Percentiles rank a stretch among this genome's conserved stretches.
Conservation (phyloP, 1,139 yeast species). For the Suhomyces bribrorum region DNA sequence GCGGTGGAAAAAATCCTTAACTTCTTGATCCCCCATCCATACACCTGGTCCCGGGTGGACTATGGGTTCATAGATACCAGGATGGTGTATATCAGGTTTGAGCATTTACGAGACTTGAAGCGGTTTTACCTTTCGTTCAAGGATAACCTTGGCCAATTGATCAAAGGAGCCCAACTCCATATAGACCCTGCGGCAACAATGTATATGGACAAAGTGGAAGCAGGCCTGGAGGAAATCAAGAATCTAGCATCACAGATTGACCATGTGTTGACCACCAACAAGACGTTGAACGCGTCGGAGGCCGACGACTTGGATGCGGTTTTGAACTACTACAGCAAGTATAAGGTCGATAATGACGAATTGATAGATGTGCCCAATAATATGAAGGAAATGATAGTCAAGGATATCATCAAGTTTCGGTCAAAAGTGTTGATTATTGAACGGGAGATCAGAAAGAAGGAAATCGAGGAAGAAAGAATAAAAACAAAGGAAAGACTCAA, state of each 20-base stretch:
- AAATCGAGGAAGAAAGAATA: constrained; percentile 51
- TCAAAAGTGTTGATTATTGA: constrained; percentile 61
- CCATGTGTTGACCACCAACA: constrained; percentile 22
- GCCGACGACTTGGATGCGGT: constrained; percentile 41
- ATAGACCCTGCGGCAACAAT: constrained; percentile 15
- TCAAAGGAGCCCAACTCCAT: constrained; percentile 9
- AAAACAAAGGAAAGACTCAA: constrained; percentile 54
- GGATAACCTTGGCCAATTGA: constrained; percentile 3
- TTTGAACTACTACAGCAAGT: constrained; percentile 38
- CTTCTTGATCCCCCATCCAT: constrained; percentile 12
- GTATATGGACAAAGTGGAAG: constrained; percentile 2
- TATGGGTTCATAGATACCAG: constrained; percentile 29
- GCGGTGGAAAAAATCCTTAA: constrained; percentile 28
- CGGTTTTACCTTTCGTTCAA: constrained; percentile 16
- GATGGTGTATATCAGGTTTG: constrained; percentile 31
- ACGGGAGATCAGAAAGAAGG: constrained; percentile 53
- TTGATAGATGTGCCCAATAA: constrained; percentile 63
- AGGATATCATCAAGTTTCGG: constrained; percentile 63
- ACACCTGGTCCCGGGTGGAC: constrained; percentile 31
- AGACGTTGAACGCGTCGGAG: constrained; percentile 23
- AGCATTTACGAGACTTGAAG: constrained; percentile 14
- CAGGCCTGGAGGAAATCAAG: background rate
- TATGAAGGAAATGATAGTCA: constrained; percentile 56
- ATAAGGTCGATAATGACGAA: constrained; percentile 61
- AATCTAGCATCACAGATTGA: constrained; percentile 9